Evolutionary conservation across 306 rosid genomes (phyloP), one percentile per base, ranked within the genome.

Genomic region (Glycine latifolia): DNA sequence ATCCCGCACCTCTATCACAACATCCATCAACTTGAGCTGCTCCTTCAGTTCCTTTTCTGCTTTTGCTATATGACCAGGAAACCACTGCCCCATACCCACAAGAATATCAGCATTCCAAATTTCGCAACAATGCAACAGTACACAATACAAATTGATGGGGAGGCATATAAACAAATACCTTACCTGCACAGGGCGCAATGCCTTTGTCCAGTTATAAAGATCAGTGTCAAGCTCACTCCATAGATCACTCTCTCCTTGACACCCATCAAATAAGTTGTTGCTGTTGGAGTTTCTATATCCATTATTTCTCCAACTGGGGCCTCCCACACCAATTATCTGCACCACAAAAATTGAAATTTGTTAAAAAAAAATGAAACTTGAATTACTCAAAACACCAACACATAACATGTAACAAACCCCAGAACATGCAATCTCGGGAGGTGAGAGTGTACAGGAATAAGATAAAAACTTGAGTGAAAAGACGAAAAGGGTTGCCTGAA

Each of bases 41-140:
- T 84, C 86, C 86, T 95, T 95, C 12, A 95, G 90, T 71, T 95
- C 97, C 81, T 93, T 93, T 71, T 95, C 99, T 31, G 99, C 91
- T 89, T 95, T 95, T 63, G 97, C 97, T 85, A 95, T 95, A 85
- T 95, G 99, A 72, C 99, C 99, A 41, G 99, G 99, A 87, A 91
- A 95, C 99, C 99, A 95, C 99, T 93, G 88, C 74, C 78, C 85
- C 91, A 77, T 77, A 69, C 4, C 55, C 13, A 33, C 5, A 71
- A 67, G 2, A 81, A 81, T 33, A 33, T 82, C 73, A 79, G 85
- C 85, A 82, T 2, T 54, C 16, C 49, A 7, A 71, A n/a, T 68
- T 31, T 58, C 3, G 49, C 4, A 81, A 77, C 11, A 44, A 54
- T 41, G 46, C 77, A 33, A 50, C 11, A 52, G 35, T 10, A 75